A percentile compares a stretch with the other conserved stretches of the same genome.
phyloP scores from a whole-genome alignment of 176 grass and related monocot genomes.

The Sorghum bicolor region Sorghum_bicolor_NCBIv3 NC_012875.2:50898501-50899000 shows the following conservation, averaged over 20 bases:
- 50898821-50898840: neutral
- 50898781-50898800: neutral
- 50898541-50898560: slow-evolving; percentile 36
- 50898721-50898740: neutral
- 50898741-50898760: slow-evolving; percentile 6
- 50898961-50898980: neutral
- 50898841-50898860: slow-evolving; percentile 8
- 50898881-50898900: slow-evolving; percentile 9
- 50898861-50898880: neutral
- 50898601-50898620: slow-evolving; percentile 3
- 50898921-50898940: slow-evolving; percentile 5
- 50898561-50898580: slow-evolving; percentile 29
- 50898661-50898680: neutral
- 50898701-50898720: slow-evolving; percentile 47
- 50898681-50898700: slow-evolving; percentile 27
- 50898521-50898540: slow-evolving; percentile 34
- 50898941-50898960: neutral
- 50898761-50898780: slow-evolving; percentile 16
- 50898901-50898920: neutral
- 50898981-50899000: neutral
- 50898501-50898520: slow-evolving; percentile 14
- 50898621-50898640: neutral
- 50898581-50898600: slow-evolving; percentile 53
- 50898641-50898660: neutral
- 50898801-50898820: neutral